Base-by-base conservation (phyloP, 2,329 filamentous ascomycete species). In the Whalleya microplaca region DNA sequence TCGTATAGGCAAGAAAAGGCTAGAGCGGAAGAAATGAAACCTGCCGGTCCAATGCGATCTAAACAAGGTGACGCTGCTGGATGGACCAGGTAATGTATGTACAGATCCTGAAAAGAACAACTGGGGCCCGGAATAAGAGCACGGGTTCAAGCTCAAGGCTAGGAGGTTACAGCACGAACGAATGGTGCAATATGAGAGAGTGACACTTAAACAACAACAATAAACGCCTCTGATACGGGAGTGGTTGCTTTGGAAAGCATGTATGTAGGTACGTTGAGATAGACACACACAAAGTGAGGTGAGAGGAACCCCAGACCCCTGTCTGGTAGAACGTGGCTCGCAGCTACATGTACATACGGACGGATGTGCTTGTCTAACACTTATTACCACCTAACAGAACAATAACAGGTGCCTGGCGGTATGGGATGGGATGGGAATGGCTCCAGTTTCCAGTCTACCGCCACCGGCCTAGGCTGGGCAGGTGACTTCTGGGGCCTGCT, bases 11-110 rank as follows among this genome's bases (percentile, higher is more conserved):
- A 64, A 67, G 55, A 66, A 69, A 66, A 67, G 63, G 63, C 66
- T 69, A 64, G 64, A 64, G 63, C 65, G 67, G 67, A 53, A 67
- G 62, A 66, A 71, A 69, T 69, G 66, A 66, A 68, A 69, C 68
- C 65, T 70, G 68, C 68, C 68, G 68, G 66, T 59, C 62, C 61
- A 65, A 68, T 67, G 62, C 55, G 58, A 58, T 48, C 54, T 63
- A 61, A 61, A 66, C 55, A 61, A 61, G 64, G 63, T 48, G 61
- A 60, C 59, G 45, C 59, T 53, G 61, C 60, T 68, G 64, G 66
- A 66, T 66, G 63, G 67, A 68, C 65, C 62, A 65, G 59, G 56
- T 55, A 65, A 67, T 69, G 66, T 65, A 66, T 55, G 58, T 65
- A 66, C 57, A 37, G 58, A 61, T 65, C 61, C 57, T 53, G 61